These are phyloP conservation scores for Gossypium australe DNA, from an alignment of 345 rosid species.

Conservation along the genomic window DNA sequence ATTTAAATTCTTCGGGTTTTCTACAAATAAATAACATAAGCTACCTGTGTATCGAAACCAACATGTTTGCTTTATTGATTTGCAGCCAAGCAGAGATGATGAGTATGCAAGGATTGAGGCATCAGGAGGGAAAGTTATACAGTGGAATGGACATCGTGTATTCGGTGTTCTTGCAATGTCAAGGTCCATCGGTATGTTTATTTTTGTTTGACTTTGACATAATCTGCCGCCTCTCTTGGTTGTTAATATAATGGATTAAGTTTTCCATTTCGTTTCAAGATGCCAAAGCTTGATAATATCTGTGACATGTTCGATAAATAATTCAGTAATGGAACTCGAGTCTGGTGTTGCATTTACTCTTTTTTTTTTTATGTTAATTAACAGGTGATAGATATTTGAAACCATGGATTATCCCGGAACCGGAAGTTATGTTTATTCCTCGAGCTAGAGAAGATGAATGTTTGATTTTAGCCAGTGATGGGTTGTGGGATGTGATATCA, in stretches of 20 bases:
- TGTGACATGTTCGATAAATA: neutral
- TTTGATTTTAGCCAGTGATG: conserved; percentile 68
- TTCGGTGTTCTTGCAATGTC: conserved; percentile 98
- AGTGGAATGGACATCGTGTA: conserved; percentile 92
- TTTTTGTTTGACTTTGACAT: neutral
- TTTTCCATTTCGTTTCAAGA: neutral
- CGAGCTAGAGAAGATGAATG: conserved; percentile 69
- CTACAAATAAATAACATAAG: neutral
- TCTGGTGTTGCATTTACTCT: neutral
- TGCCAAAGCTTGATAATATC: neutral
- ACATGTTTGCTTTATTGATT: conserved; percentile 1
- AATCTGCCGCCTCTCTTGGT: too few relatives aligned
- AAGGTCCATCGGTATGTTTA: conserved; percentile 75
- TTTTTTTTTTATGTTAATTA: neutral
- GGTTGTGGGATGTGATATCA: conserved; percentile 72
- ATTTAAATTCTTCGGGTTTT: neutral
- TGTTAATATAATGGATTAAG: neutral
- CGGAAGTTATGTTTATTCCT: conserved; percentile 57
- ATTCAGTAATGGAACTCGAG: neutral
- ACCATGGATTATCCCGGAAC: conserved; percentile 73
- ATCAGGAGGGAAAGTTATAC: conserved; percentile 88
- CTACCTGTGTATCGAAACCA: conserved; percentile 3
- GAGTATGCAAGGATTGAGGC: conserved; percentile 88
- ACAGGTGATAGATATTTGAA: conserved; percentile 73
- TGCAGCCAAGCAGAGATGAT: conserved; percentile 79